phyloP scores from a whole-genome alignment of 139 green algal species.

The Edaphochlamys debaryana region DNA sequence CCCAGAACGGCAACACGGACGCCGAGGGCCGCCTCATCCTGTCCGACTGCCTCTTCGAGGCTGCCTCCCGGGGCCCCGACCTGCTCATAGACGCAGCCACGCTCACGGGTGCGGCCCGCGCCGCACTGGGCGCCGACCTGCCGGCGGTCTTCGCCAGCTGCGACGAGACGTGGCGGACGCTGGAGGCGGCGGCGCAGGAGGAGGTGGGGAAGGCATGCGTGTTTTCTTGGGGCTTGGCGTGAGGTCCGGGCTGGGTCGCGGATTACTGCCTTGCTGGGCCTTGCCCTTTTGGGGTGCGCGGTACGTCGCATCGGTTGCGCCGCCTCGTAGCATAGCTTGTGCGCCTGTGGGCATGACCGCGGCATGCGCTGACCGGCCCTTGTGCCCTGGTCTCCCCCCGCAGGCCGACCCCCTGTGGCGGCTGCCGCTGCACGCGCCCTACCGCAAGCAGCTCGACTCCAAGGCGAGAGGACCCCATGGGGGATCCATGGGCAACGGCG shows the following conservation, averaged over 20 bases:
- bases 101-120: conserved; percentile 75
- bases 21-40: conserved; percentile 73
- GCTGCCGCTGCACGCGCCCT: conserved; percentile 65
- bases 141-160: conserved; percentile 70
- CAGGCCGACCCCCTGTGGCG: conserved; percentile 75
- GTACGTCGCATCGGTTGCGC: too few relatives aligned
- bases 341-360: too few relatives aligned
- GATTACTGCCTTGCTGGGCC: too few relatives aligned
- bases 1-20: conserved; percentile 63
- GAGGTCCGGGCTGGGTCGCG: too few relatives aligned
- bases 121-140: conserved; percentile 71
- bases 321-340: too few relatives aligned
- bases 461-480: conserved; percentile 50
- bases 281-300: too few relatives aligned
- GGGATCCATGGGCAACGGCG: too few relatives aligned
- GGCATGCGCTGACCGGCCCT: too few relatives aligned
- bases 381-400: too few relatives aligned
- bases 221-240: too few relatives aligned
- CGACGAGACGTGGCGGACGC: conserved; percentile 51
- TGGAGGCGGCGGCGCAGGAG: conserved; percentile 48
- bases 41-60: conserved; percentile 61
- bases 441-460: conserved; percentile 63
- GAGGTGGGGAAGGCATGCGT: conserved; percentile 50
- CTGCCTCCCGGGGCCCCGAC: conserved; percentile 57
- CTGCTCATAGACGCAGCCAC: conserved; percentile 77